Conservation (phyloP, 2,329 filamentous ascomycete genomes). For the Fusarium armeniacum region DNA sequence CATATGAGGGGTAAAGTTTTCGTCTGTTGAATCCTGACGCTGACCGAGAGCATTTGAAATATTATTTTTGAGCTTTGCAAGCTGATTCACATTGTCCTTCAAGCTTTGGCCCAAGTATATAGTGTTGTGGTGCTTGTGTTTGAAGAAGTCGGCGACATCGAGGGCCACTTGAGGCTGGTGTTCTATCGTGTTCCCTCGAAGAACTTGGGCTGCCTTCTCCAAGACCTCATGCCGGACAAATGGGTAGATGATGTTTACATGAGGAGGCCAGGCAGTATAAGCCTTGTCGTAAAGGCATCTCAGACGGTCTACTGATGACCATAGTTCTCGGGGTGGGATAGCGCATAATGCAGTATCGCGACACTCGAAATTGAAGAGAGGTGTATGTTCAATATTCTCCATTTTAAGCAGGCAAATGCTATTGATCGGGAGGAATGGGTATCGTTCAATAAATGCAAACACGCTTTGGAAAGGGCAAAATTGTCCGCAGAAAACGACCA, state of each 20-base stretch:
- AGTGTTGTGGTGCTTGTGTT: conserved; percentile 64
- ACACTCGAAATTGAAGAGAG: conserved; percentile 51
- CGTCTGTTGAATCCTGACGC: conserved; percentile 12
- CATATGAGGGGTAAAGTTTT: conserved; percentile 63
- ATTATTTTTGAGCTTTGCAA: conserved; percentile 54
- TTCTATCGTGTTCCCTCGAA: conserved; percentile 38
- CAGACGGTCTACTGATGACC: conserved; percentile 65
- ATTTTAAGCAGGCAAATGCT: conserved; percentile 6
- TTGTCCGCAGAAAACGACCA: neutral
- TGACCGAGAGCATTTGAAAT: conserved; percentile 57
- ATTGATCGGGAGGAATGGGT: neutral
- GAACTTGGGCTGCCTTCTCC: conserved; percentile 56
- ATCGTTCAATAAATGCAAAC: neutral
- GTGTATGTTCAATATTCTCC: conserved; percentile 17
- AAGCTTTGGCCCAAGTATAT: conserved; percentile 57
- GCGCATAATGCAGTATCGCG: conserved; percentile 73
- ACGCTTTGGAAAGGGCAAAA: neutral
- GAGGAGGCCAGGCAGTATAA: conserved; percentile 73
- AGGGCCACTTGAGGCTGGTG: conserved; percentile 53
- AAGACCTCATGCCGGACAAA: conserved; percentile 68
- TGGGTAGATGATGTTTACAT: conserved; percentile 76
- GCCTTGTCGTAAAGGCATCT: conserved; percentile 74
- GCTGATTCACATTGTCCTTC: neutral
- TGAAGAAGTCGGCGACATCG: conserved; percentile 61
- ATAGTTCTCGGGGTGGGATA: conserved; percentile 65